Conservation (phyloP, 2,329 filamentous ascomycete species). For the Delphinella strobiligena region DNA sequence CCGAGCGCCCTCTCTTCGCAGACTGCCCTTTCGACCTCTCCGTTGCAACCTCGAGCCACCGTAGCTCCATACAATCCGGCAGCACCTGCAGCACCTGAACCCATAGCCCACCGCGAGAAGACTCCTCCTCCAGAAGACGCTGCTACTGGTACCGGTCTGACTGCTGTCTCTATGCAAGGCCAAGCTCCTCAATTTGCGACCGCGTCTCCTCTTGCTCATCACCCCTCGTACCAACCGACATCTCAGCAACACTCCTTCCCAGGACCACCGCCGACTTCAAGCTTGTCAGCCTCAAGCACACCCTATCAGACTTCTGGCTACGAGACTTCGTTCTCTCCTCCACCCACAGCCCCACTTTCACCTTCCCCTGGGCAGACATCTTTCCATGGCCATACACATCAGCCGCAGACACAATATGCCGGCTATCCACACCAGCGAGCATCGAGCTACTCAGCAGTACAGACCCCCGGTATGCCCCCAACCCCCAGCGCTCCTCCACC, state of each 20-base stretch:
- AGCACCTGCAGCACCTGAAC: slow-evolving; percentile 68
- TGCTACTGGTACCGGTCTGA: slow-evolving; percentile 35
- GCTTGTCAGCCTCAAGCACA: slow-evolving; percentile 10
- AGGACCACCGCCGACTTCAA: slow-evolving; percentile 23
- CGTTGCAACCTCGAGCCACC: slow-evolving; percentile 22
- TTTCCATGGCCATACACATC: background rate
- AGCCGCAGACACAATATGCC: slow-evolving; percentile 23
- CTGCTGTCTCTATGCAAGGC: slow-evolving; percentile 26
- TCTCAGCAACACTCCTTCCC: slow-evolving; percentile 27
- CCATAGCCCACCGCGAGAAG: slow-evolving; percentile 62
- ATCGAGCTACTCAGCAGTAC: slow-evolving; percentile 12
- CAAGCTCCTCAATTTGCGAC: slow-evolving; percentile 14
- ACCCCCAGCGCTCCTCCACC: slow-evolving; percentile 21
- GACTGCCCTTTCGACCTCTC: slow-evolving; percentile 13
- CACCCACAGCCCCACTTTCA: slow-evolving; percentile 11
- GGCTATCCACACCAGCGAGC: slow-evolving; percentile 19
- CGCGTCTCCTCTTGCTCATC: slow-evolving; percentile 13
- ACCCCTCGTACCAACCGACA: slow-evolving; percentile 5
- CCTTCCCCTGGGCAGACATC: slow-evolving; percentile 9
- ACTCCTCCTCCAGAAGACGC: slow-evolving; percentile 64
- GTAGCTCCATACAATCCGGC: slow-evolving; percentile 54
- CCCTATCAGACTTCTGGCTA: slow-evolving; percentile 11
- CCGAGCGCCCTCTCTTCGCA: slow-evolving; percentile 25
- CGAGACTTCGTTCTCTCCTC: slow-evolving; percentile 15
- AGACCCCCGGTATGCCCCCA: slow-evolving; percentile 8